Conservation (phyloP, 495 filamentous ascomycete species). For the Pyrenula massariospora region DNA sequence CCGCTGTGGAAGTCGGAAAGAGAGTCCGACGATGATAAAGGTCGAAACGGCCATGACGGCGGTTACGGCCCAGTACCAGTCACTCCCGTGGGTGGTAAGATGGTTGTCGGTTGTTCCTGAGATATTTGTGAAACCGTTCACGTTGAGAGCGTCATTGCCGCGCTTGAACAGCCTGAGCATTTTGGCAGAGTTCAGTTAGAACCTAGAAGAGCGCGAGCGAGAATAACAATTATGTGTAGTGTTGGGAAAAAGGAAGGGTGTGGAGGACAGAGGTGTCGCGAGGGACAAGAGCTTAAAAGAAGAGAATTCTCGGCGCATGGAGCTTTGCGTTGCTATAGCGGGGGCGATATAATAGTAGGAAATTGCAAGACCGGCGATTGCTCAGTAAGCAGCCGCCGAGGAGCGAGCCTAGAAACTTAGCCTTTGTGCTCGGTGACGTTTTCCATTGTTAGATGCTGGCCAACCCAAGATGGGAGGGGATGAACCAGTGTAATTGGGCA, state of each 20-base stretch:
- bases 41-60: conserved; percentile 28
- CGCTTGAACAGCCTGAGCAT: conserved; percentile 21
- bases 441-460: not conserved
- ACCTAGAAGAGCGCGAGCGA: no score
- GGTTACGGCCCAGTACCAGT: conserved; percentile 42
- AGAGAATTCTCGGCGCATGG: not conserved
- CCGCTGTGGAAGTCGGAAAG: conserved; percentile 33
- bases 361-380: not conserved
- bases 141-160: conserved; percentile 35
- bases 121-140: conserved; percentile 30
- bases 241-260: not conserved
- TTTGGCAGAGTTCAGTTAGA: no score
- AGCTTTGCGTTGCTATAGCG: not conserved
- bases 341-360: not conserved
- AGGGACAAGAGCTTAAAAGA: not conserved
- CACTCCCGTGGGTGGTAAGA: conserved; percentile 50
- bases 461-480: not conserved
- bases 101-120: conserved; percentile 34
- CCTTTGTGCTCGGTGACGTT: not conserved
- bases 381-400: not conserved
- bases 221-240: no score
- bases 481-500: not conserved
- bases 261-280: not conserved
- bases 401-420: not conserved
- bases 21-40: conserved; percentile 29